phyloP scores from a whole-genome alignment of 108 stramenopile species.

The Epithemia pelagica region DNA sequence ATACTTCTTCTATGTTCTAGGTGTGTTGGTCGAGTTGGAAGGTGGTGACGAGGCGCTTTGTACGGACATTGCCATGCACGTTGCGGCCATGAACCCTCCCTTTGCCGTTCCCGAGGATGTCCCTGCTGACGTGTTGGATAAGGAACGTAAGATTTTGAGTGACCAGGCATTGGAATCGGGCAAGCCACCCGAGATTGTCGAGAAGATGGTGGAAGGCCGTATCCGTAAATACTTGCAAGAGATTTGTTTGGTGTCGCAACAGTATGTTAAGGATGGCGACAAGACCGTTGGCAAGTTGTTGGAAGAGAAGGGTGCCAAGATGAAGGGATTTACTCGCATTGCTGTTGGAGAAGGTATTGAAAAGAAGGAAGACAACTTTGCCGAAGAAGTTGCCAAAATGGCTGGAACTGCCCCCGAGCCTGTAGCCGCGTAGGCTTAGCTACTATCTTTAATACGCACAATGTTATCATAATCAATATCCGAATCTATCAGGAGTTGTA shows the following conservation, averaged over 20 bases:
- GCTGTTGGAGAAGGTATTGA: constrained; percentile 70
- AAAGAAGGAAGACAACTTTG: constrained; percentile 73
- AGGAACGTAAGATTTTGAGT: constrained; percentile 41
- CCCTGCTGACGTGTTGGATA: constrained; percentile 52
- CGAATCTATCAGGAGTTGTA: too few relatives aligned
- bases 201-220: constrained; percentile 77
- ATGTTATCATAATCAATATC: too few relatives aligned
- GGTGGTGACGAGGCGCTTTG: constrained; percentile 35
- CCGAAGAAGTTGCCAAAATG: constrained; percentile 76
- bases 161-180: constrained; percentile 41
- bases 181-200: constrained; percentile 56
- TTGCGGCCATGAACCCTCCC: constrained; percentile 53
- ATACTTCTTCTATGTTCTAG: background rate
- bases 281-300: constrained; percentile 67
- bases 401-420: constrained; percentile 18
- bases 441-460: too few relatives aligned
- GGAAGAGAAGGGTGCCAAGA: constrained; percentile 62
- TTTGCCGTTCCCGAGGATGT: constrained; percentile 56
- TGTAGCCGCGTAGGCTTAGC: too few relatives aligned
- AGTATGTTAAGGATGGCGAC: constrained; percentile 65
- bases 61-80: constrained; percentile 50
- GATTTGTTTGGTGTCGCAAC: constrained; percentile 66
- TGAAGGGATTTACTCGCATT: constrained; percentile 41
- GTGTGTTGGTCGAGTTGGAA: constrained; percentile 44
- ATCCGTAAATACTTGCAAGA: constrained; percentile 74